phyloP scores from a whole-genome alignment of 2,329 filamentous ascomycete genomes.

The Cladosporium cucumerinum region DNA sequence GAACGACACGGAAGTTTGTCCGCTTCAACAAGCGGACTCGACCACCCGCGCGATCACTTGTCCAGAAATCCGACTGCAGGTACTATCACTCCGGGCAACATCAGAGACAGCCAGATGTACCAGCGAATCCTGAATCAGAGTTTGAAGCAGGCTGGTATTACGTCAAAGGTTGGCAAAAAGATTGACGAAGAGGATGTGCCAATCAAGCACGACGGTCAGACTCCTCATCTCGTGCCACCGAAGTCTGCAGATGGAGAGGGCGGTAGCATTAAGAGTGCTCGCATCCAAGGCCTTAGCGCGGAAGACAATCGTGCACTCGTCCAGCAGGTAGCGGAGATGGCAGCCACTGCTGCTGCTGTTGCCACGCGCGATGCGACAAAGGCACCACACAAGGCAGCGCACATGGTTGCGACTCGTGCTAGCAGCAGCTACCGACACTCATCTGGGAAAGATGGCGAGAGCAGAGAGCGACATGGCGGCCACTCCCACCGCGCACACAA shows the following conservation, averaged over 20 bases:
- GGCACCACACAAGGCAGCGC: slow-evolving; percentile 50
- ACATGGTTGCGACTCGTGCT: slow-evolving; percentile 35
- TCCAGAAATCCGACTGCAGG: slow-evolving; percentile 17
- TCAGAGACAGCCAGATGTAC: slow-evolving; percentile 85
- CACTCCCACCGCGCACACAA: slow-evolving; percentile 8
- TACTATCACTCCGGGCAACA: slow-evolving; percentile 47
- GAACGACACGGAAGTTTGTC: slow-evolving; percentile 17
- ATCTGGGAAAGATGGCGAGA: neutral
- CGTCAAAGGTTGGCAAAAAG: slow-evolving; percentile 36
- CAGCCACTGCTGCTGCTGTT: slow-evolving; percentile 82
- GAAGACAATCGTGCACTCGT: slow-evolving; percentile 78
- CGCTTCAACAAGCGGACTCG: neutral
- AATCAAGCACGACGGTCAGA: slow-evolving; percentile 38
- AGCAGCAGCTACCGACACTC: slow-evolving; percentile 6
- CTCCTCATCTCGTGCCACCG: slow-evolving; percentile 68
- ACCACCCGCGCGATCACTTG: slow-evolving; percentile 19
- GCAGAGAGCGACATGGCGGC: slow-evolving; percentile 1
- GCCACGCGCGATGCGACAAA: slow-evolving; percentile 73
- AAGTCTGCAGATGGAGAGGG: slow-evolving; percentile 53
- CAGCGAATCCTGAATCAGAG: slow-evolving; percentile 91
- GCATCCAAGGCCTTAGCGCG: slow-evolving; percentile 67
- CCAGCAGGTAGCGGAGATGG: slow-evolving; percentile 88
- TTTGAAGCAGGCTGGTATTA: slow-evolving; percentile 74
- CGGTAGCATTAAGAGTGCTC: slow-evolving; percentile 36
- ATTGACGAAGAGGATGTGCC: slow-evolving; percentile 16